Conservation (phyloP, 2,329 filamentous ascomycete species). For the Rhinocladiella mackenziei region DNA sequence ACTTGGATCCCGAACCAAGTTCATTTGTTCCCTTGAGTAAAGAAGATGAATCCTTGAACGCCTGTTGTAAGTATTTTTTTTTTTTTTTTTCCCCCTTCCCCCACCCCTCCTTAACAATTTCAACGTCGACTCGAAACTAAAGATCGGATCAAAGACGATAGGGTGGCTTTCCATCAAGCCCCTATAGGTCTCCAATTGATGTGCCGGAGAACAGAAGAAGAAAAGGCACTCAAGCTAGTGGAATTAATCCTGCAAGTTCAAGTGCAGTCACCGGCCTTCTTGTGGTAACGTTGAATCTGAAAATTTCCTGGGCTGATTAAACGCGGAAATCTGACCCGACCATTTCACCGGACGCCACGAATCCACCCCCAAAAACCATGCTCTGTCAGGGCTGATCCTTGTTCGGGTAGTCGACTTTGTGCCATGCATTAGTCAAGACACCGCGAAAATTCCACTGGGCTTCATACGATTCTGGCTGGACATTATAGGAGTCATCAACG, state of each 20-base stretch:
- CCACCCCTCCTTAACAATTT: too few relatives aligned
- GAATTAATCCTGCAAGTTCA: slow-evolving; percentile 31
- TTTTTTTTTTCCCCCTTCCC: too few relatives aligned
- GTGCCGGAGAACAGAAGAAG: slow-evolving; percentile 52
- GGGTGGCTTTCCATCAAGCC: slow-evolving; percentile 40
- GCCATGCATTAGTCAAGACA: slow-evolving; percentile 65
- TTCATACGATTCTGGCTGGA: slow-evolving; percentile 53
- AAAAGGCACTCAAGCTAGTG: slow-evolving; percentile 49
- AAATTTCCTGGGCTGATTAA: too few relatives aligned
- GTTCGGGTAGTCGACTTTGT: slow-evolving; percentile 54
- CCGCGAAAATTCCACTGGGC: slow-evolving; percentile 57
- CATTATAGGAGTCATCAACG: slow-evolving; percentile 63
- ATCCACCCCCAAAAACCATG: too few relatives aligned
- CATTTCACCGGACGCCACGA: too few relatives aligned
- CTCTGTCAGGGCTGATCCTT: too few relatives aligned
- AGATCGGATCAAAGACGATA: too few relatives aligned
- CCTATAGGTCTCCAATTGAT: slow-evolving; percentile 54
- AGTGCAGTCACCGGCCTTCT: background rate
- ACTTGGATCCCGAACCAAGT: slow-evolving; percentile 3
- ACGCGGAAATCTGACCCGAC: too few relatives aligned
- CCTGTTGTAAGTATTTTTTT: slow-evolving; percentile 9
- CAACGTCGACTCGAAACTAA: too few relatives aligned
- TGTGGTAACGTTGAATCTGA: too few relatives aligned
- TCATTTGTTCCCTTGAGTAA: slow-evolving; percentile 35
- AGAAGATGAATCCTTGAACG: slow-evolving; percentile 9